Percentiles rank a stretch among this genome's conserved stretches.
Evolutionary conservation across 768 basidiomycete species (phyloP).

Genomic region (Naganishia kalamii): DNA sequence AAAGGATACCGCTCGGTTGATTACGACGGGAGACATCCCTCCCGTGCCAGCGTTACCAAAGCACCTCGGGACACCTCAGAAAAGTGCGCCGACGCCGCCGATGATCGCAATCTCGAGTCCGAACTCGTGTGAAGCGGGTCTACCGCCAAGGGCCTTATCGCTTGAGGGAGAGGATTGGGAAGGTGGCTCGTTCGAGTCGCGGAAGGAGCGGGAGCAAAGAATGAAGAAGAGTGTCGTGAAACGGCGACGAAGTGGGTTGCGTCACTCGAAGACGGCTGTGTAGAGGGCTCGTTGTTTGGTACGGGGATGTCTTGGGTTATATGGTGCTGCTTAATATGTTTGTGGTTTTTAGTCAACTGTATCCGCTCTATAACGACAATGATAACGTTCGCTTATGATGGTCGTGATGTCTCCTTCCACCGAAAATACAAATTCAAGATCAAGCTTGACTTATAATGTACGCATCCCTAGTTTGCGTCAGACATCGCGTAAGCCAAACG

Average conservation of each 20-base stretch:
- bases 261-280: constrained; percentile 11
- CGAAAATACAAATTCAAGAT: not conserved
- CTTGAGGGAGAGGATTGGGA: constrained; percentile 46
- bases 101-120: constrained; percentile 40
- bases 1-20: constrained; percentile 4
- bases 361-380: constrained; percentile 11
- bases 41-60: constrained; percentile 23
- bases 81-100: constrained; percentile 27
- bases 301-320: not conserved
- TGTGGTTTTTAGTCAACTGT: constrained; percentile 2
- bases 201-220: constrained; percentile 18
- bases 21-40: constrained; percentile 11
- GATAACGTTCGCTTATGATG: not conserved
- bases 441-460: no score
- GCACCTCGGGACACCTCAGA: not conserved
- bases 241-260: constrained; percentile 1
- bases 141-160: constrained; percentile 38
- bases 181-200: constrained; percentile 17
- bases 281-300: not conserved
- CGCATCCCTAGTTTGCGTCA: no score
- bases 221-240: constrained; percentile 18
- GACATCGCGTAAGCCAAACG: no score
- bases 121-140: constrained; percentile 39
- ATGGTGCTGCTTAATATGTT: not conserved
- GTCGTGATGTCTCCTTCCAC: not conserved